Conservation (phyloP, 345 rosid species). For the Eucalyptus fibrosa region DNA sequence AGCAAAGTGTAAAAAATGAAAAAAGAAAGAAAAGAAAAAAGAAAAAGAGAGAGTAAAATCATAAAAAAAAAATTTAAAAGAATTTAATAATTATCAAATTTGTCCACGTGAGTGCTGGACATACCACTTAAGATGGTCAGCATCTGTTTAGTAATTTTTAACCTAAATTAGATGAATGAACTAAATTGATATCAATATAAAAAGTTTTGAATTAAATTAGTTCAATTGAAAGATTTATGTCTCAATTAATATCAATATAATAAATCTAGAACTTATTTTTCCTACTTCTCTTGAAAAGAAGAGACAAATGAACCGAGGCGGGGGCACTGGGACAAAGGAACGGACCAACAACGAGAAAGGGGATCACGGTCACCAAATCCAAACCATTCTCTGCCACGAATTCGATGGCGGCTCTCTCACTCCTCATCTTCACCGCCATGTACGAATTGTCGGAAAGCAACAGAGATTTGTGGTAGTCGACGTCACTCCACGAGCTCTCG, state of each 20-base stretch:
- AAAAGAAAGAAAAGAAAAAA: no score
- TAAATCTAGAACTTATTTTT: no score
- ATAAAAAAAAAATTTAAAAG: no score
- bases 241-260: no score
- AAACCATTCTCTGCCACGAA: constrained; percentile 12
- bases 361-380: constrained; percentile 12
- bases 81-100: no score
- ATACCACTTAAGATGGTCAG: rapidly evolving
- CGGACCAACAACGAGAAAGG: constrained; percentile 15
- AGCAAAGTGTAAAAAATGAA: no score
- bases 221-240: no score
- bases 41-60: no score
- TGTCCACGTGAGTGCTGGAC: no score
- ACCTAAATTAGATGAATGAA: rapidly evolving
- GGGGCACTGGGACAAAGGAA: constrained; percentile 14
- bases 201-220: no score
- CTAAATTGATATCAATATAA: rapidly evolving
- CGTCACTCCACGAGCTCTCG: constrained; percentile 20
- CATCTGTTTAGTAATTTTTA: rapidly evolving
- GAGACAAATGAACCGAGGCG: not conserved
- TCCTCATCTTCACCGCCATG: constrained; percentile 7
- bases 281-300: no score
- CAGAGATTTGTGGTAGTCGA: not conserved
- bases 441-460: not conserved
- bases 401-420: constrained; percentile 19